phyloP scores from a whole-genome alignment of 495 filamentous ascomycete genomes.

The Clohesyomyces aquaticus region DNA sequence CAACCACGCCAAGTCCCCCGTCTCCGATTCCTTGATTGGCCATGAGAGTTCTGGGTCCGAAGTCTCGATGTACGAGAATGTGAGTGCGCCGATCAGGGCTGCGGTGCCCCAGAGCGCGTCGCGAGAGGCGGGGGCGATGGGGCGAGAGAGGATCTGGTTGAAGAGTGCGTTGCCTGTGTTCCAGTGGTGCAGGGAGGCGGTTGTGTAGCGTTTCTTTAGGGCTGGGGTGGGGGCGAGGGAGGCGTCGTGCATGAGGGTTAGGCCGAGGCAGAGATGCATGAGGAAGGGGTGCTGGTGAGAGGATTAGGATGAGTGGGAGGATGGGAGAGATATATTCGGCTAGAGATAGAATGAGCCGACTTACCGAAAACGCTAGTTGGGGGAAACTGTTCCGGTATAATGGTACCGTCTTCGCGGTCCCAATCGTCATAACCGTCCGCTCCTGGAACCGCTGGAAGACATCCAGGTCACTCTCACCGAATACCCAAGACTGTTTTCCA shows the following conservation, averaged over 20 bases:
- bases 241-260: constrained; percentile 50
- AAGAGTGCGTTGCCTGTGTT: constrained; percentile 48
- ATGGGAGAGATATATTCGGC: background rate
- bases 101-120: constrained; percentile 51
- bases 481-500: constrained; percentile 7
- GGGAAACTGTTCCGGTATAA: constrained; percentile 42
- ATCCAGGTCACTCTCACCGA: constrained; percentile 38
- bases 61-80: constrained; percentile 46
- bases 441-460: constrained; percentile 46
- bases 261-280: constrained; percentile 49
- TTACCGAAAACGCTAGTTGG: constrained; percentile 43
- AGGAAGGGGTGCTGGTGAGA: constrained; percentile 42
- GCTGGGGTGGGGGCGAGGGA: constrained; percentile 29
- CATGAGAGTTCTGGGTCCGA: constrained; percentile 45
- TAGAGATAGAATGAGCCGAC: background rate
- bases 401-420: constrained; percentile 38
- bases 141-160: constrained; percentile 45
- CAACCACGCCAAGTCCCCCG: constrained; percentile 49
- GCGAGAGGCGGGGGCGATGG: constrained; percentile 38
- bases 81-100: constrained; percentile 44
- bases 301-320: constrained; percentile 8
- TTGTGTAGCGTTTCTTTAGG: constrained; percentile 20
- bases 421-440: constrained; percentile 50
- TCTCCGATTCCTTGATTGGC: constrained; percentile 46
- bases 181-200: constrained; percentile 45